phyloP scores from a whole-genome alignment of 2,329 filamentous ascomycete genomes.

The Colletotrichum melonis region DNA sequence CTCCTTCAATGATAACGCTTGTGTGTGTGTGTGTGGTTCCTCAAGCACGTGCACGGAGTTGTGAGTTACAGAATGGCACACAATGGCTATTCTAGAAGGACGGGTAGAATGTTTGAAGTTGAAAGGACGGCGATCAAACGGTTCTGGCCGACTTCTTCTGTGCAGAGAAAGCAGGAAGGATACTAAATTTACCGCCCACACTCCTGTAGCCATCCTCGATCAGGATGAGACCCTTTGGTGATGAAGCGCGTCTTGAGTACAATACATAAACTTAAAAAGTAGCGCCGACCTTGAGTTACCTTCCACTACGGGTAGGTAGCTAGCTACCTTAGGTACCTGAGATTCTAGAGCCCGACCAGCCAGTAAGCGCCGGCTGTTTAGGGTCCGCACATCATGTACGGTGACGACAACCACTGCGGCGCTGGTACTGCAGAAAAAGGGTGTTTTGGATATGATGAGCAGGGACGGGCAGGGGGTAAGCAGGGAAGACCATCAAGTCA shows the following conservation, averaged over 20 bases:
- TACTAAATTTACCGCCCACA: too few species aligned
- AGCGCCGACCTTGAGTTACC: background rate
- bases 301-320: background rate
- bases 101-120: background rate
- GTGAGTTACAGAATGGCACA: background rate
- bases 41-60: background rate
- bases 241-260: too few species aligned
- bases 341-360: background rate
- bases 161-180: background rate
- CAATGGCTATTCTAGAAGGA: background rate
- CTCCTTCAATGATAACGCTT: background rate
- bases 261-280: too few species aligned
- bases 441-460: background rate
- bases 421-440: background rate
- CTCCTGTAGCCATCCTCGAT: background rate
- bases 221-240: background rate
- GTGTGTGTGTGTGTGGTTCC: too few species aligned
- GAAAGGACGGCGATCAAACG: background rate
- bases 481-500: background rate
- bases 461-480: background rate
- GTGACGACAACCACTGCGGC: slow-evolving; percentile 18
- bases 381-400: background rate
- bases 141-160: background rate
- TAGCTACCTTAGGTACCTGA: background rate
- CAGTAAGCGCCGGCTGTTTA: background rate